Base-by-base conservation (phyloP, 2,329 filamentous ascomycete genomes). In the Ceratocystis colombiana region DNA sequence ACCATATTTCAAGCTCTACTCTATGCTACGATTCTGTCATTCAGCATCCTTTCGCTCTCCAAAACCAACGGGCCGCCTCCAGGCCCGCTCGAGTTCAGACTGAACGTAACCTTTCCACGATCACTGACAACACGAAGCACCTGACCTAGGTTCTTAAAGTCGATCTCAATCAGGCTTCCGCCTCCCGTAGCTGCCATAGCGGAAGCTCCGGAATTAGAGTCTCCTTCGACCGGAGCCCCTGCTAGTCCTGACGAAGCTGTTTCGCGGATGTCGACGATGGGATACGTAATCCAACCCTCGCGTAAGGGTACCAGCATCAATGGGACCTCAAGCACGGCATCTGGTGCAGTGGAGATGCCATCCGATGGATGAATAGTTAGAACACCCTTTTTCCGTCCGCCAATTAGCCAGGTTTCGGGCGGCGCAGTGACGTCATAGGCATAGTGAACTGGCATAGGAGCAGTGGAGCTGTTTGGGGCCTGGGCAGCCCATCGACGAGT, bases 271-370 rank as follows among this genome's bases (percentile, higher is more conserved):
- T 96, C 91, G 1, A 97, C 80, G 6, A 77, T 81, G 0, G 94
- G 94, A 33, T 91, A 84, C 0, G 90, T 80, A n/a, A 94, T 76
- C 72, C 85, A 85, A 0, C 94, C 93, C 33, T 90, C 80, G 64
- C 87, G 83, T 59, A 96, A 80, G 0, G 94, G 91, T 12, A 97
- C 84, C 8, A 97, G 78, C 64, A 95, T 79, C 6, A 97, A 76
- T 0, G 85, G 82, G 69, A 96, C 82, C 12, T 59, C 28, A 22
- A 59, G 17, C 2, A 33, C 28, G 17, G 53, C 17, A 33, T 33
- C 28, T 59, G 25, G 25, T 2, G 10, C 53, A 2, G 67, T 68
- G 1, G 68, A 69, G 0, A 68, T 69, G 3, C 64, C 68, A 4
- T 68, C 67, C 4, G 53, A 48, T 20, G 37, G 41, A 0, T 83